A percentile compares a stretch with the other conserved stretches of the same genome.
Evolutionary conservation across 2,329 filamentous ascomycete genomes (phyloP).

Genomic region (Fusarium buharicum): DNA sequence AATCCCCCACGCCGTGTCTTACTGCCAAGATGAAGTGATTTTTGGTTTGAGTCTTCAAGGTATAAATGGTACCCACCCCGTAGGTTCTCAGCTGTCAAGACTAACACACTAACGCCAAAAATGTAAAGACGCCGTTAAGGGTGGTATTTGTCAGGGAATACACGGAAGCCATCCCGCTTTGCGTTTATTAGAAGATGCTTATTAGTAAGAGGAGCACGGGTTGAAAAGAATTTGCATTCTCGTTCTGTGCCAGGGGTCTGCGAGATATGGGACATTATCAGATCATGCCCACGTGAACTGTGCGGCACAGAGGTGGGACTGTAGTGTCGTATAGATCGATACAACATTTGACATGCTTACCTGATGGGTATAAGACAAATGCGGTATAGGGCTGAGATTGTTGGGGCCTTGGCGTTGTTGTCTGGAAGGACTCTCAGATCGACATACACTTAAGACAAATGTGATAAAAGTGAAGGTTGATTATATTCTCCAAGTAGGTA

Average conservation of each 20-base stretch:
- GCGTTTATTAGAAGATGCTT: neutral
- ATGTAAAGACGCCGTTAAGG: neutral
- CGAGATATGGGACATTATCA: neutral
- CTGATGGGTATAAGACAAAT: neutral
- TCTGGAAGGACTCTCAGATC: too few species aligned
- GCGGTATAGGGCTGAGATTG: neutral
- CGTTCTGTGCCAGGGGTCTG: too few species aligned
- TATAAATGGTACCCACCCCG: neutral
- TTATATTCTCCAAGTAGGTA: too few species aligned
- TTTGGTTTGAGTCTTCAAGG: neutral
- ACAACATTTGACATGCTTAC: neutral
- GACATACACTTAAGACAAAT: too few species aligned
- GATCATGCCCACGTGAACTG: neutral
- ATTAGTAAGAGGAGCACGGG: neutral
- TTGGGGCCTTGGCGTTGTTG: too few species aligned
- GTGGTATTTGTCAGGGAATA: neutral
- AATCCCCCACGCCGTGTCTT: neutral
- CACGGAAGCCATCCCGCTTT: neutral
- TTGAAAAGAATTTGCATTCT: neutral
- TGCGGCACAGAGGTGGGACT: neutral
- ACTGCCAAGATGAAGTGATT: neutral
- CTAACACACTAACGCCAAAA: constrained; percentile 1
- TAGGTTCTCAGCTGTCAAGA: neutral
- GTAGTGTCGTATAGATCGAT: neutral
- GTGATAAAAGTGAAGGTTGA: too few species aligned